phyloP scores from a whole-genome alignment of 495 filamentous ascomycete genomes.

The Xylaria curta region DNA sequence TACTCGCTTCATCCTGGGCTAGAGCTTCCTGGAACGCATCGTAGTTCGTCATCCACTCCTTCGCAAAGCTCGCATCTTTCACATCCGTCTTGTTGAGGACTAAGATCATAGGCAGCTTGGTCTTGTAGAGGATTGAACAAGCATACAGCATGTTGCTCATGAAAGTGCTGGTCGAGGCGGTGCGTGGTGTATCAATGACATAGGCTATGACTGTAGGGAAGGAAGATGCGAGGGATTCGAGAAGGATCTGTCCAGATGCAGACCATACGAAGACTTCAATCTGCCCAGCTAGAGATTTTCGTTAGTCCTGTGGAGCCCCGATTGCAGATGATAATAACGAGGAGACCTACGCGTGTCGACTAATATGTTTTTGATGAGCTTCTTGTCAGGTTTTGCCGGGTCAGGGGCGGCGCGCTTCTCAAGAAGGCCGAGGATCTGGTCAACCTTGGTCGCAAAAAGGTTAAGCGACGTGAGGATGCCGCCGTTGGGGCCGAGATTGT shows the following conservation, averaged over 20 bases:
- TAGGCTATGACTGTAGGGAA: slow-evolving; percentile 98
- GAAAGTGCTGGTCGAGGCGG: slow-evolving; percentile 90
- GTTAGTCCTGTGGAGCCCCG: neutral
- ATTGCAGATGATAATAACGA: neutral
- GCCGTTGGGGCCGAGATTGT: slow-evolving; percentile 96
- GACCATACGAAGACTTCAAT: slow-evolving; percentile 99
- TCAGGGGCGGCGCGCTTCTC: slow-evolving; percentile 84
- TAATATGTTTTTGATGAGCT: slow-evolving; percentile 80
- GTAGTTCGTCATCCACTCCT: slow-evolving; percentile 99
- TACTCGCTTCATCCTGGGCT: slow-evolving; percentile 75
- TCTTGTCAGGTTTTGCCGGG: slow-evolving; percentile 62
- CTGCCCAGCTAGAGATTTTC: slow-evolving; percentile 66
- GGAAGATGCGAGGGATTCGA: slow-evolving; percentile 87
- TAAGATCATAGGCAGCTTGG: slow-evolving; percentile 95
- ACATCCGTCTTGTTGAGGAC: slow-evolving; percentile 99
- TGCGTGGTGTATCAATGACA: slow-evolving; percentile 94
- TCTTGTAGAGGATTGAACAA: slow-evolving; percentile 98
- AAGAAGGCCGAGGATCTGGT: slow-evolving; percentile 86
- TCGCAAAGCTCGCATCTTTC: slow-evolving; percentile 86
- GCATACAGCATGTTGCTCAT: slow-evolving; percentile 99
- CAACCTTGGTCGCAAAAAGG: slow-evolving; percentile 95
- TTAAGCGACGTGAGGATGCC: slow-evolving; percentile 97
- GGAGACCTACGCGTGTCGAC: slow-evolving; percentile 75
- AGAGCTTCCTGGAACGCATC: slow-evolving; percentile 93
- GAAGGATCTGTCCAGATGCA: slow-evolving; percentile 89